Percentiles rank a stretch among this genome's conserved stretches.
Evolutionary conservation across 805 yeast species (phyloP).

Genomic region (Candida ascalaphidarum): DNA sequence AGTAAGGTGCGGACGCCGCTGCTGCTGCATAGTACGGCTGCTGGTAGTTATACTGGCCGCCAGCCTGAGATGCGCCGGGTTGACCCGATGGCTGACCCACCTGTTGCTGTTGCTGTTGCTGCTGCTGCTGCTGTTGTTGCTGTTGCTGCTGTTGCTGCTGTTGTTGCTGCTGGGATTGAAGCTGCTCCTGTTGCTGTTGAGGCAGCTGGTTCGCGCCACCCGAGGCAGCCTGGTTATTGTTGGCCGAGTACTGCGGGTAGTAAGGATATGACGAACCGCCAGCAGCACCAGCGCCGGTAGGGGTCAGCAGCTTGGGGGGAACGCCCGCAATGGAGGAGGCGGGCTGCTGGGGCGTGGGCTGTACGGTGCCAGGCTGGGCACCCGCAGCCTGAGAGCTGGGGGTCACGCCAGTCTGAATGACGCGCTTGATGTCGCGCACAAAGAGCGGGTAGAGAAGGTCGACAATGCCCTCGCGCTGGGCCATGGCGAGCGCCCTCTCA

Average conservation of each 20-base stretch:
- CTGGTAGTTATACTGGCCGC: constrained; percentile 9
- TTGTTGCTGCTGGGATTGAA: constrained; percentile 4
- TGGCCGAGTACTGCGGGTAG: no score
- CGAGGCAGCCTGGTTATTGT: no score
- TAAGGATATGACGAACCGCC: no score
- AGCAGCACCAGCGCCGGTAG: no score
- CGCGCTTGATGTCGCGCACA: constrained; percentile 63
- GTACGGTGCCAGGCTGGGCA: no score
- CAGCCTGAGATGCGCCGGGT: no score
- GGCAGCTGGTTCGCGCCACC: background rate
- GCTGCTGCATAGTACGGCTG: constrained; percentile 9
- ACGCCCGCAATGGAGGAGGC: no score
- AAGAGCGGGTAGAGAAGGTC: constrained; percentile 22
- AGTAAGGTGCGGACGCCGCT: background rate
- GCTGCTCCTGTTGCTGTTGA: background rate
- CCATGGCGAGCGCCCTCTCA: constrained; percentile 74
- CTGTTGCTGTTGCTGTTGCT: constrained; percentile 3
- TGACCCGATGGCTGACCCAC: no score
- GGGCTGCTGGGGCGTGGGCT: no score
- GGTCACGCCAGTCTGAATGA: constrained; percentile 37
- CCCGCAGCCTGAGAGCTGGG: constrained; percentile 14
- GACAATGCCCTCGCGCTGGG: constrained; percentile 61
- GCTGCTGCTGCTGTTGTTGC: no score
- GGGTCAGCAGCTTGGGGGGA: no score
- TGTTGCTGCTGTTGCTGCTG: constrained; percentile 5